Evolutionary conservation across 805 yeast genomes (phyloP), one percentile per base, ranked within the genome.

Genomic region (Zygotorulaspora chibaensis): DNA sequence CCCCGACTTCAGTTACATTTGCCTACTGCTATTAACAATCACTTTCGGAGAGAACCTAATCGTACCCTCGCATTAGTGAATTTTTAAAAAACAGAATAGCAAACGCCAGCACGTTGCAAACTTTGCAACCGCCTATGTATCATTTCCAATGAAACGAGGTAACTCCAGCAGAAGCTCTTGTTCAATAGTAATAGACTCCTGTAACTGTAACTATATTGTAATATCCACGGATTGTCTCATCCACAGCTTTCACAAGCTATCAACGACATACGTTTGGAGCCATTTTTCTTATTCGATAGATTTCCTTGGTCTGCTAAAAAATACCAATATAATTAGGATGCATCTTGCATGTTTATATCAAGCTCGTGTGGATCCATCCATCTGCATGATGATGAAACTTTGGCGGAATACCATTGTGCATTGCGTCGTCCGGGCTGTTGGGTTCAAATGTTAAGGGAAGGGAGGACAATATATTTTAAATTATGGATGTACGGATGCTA

Each of bases 241-340:
- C 8, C 33, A 29, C 33, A 29, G 33, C 33, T 13, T 13, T 29
- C n/a, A 13, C 33, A 29, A 16, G 16, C 20, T n/a, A 39, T 39
- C 39, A 42, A 47, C 47, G 69, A 84, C 93, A 75, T 84, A 85
- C 93, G 74, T 82, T 84, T 83, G 95, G 95, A 82, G 95, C 95
- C 95, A 86, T 84, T 78, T 63, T 72, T 60, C 57, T 54, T 40
- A 42, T 48, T 43, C 25, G 40, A 20, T 45, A 31, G 40, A 33
- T 37, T 43, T 47, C 28, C 16, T 40, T 47, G 42, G 13, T 7
- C 3, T 17, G 13, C 9, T 31, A 8, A 33, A 31, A n/a, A n/a
- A n/a, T n/a, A n/a, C n/a, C n/a, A n/a, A n/a, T n/a, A n/a, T n/a
- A n/a, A n/a, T n/a, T n/a, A n/a, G n/a, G n/a, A n/a, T n/a, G n/a